phyloP scores from a whole-genome alignment of 1,284 basidiomycete species.

The Tranzscheliella williamsii region DNA sequence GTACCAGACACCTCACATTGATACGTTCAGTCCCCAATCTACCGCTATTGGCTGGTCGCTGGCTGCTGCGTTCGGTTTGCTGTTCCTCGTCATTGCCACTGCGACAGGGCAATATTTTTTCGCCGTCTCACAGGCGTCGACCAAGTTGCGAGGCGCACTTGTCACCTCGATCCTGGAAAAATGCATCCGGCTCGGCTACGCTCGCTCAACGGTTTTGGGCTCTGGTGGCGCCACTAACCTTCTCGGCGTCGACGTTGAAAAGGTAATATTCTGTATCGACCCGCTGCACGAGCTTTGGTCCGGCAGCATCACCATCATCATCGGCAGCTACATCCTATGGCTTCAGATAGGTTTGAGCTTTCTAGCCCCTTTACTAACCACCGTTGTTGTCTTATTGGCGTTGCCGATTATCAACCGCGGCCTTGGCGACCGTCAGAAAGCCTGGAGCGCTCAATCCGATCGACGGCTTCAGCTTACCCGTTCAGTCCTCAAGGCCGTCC shows the following conservation, averaged over 20 bases:
- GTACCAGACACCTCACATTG: constrained; percentile 1
- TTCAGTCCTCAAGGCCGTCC: constrained; percentile 20
- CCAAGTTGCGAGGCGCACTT: constrained; percentile 31
- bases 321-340: constrained; percentile 36
- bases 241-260: constrained; percentile 40
- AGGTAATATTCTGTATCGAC: constrained; percentile 19
- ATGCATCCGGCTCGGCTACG: constrained; percentile 17
- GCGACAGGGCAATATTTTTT: constrained; percentile 16
- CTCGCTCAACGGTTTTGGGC: constrained; percentile 14
- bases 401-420: constrained; percentile 9
- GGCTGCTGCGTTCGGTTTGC: constrained; percentile 31
- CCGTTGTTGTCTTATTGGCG: constrained; percentile 8
- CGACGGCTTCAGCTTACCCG: constrained; percentile 20
- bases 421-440: constrained; percentile 13
- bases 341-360: constrained; percentile 19
- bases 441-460: constrained; percentile 31
- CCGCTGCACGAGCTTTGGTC: constrained; percentile 29
- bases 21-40: constrained; percentile 6
- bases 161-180: constrained; percentile 34
- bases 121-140: constrained; percentile 6
- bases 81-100: constrained; percentile 20
- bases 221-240: constrained; percentile 27
- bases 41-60: constrained; percentile 33
- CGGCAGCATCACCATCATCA: constrained; percentile 16
- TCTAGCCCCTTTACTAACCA: constrained; percentile 17